Base-by-base conservation (phyloP, 2,329 filamentous ascomycete species). In the Pseudocercospora pini-densiflorae region DNA sequence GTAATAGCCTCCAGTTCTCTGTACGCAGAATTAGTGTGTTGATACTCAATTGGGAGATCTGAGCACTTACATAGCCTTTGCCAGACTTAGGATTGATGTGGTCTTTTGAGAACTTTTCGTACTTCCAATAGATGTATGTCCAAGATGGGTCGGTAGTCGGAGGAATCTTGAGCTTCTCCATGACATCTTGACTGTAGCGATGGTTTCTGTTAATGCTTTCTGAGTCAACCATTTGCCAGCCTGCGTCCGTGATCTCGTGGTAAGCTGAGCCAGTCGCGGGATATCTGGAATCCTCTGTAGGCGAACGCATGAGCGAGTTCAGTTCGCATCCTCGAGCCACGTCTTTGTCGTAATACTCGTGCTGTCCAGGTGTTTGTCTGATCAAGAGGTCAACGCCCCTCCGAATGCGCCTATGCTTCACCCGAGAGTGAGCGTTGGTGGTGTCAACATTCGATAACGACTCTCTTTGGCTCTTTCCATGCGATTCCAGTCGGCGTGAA, bases 1-100 rank as follows among this genome's bases (percentile, higher is more conserved):
- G 51, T 54, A 54, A 3, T 54, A 14, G 21, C 51, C 51, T 54
- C 51, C 51, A 14, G 51, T 54, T 54, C 51, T 23, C 51, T 54
- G 14, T 14, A 12, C 12, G 21, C 14, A 1, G 14, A n/a, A 40
- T 27, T 10, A n/a, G 12, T 8, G 4, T 8, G 2, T 53, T 5
- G 12, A 53, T 21, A 5, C 33, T 53, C 49, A 1, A 16, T 2
- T 3, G 6, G 16, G 5, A 3, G 7, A 21, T 14, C 16, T n/a
- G 16, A 7, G 51, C 10, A 54, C 24, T 31, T 54, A 54, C 51
- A n/a, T 54, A 31, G 4, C 51, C 51, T 54, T 31, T 54, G 51
- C 51, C 51, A 1, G 51, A 27, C 23, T 31, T 31, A 10, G 51
- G 3, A n/a, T 29, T 54, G 24, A 54, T 54, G 24, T 54, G 51